Conservation (phyloP, 192 early-diverging fungal genomes). For the Coemansia biformis region DNA sequence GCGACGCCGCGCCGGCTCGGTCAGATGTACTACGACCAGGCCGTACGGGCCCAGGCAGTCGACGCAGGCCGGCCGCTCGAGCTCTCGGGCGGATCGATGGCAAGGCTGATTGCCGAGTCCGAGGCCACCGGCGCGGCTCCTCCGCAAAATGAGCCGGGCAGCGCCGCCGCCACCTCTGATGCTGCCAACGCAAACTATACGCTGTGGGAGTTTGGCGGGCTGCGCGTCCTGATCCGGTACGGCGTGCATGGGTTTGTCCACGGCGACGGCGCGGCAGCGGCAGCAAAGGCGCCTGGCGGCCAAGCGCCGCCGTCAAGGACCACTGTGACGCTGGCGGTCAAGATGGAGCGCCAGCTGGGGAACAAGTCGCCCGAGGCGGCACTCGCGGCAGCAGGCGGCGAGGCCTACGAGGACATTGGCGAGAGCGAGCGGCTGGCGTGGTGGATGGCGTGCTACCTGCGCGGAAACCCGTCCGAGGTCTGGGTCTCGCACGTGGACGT, state of each 20-base stretch:
- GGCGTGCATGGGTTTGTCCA: conserved; percentile 28
- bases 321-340: conserved; percentile 28
- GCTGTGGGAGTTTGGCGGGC: conserved; percentile 42
- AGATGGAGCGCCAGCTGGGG: conserved; percentile 27
- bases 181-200: conserved; percentile 38
- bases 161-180: no score
- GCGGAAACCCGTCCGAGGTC: conserved; percentile 42
- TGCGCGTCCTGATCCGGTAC: conserved; percentile 35
- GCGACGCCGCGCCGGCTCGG: conserved; percentile 31
- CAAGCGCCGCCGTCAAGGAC: no score
- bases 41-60: conserved; percentile 7
- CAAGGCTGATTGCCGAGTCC: neutral
- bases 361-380: conserved; percentile 6
- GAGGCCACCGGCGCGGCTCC: no score
- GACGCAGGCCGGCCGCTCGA: conserved; percentile 9
- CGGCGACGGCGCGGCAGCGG: neutral
- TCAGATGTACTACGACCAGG: conserved; percentile 20
- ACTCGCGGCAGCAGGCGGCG: neutral
- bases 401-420: conserved; percentile 19
- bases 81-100: conserved; percentile 14
- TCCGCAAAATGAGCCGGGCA: no score
- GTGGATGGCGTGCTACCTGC: conserved; percentile 39
- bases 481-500: conserved; percentile 35
- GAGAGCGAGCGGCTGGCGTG: conserved; percentile 42
- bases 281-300: no score